Conservation (phyloP, 768 basidiomycete species). For the Ephemerocybe angulata region DNA sequence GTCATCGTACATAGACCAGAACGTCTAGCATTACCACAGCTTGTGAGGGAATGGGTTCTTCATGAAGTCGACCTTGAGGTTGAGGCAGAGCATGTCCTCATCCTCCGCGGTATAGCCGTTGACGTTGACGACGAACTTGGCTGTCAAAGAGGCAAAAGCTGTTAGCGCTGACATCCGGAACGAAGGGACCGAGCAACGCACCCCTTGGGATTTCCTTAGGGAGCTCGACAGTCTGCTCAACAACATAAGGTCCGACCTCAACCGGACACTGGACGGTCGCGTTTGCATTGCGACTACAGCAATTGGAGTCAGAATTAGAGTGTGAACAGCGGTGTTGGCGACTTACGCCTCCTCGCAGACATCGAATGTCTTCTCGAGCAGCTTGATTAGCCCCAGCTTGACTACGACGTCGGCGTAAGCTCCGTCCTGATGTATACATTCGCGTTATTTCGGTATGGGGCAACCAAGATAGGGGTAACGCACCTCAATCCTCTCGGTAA, state of each 20-base stretch:
- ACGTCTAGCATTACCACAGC: conserved; percentile 2
- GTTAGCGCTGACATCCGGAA: not conserved
- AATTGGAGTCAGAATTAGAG: conserved; percentile 4
- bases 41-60: conserved; percentile 33
- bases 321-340: not conserved
- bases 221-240: conserved; percentile 78
- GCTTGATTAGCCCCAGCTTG: conserved; percentile 89
- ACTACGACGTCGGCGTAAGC: conserved; percentile 87
- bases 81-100: conserved; percentile 73
- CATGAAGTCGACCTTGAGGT: conserved; percentile 78
- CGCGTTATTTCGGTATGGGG: conserved; percentile 4
- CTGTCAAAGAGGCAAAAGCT: conserved; percentile 36
- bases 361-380: conserved; percentile 82
- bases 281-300: conserved; percentile 69
- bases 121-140: conserved; percentile 77
- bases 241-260: conserved; percentile 60
- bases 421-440: conserved; percentile 65
- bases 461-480: conserved; percentile 9
- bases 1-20: not conserved
- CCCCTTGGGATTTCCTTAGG: conserved; percentile 91
- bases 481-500: conserved; percentile 63
- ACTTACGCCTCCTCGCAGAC: conserved; percentile 93
- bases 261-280: conserved; percentile 84
- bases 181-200: conserved; percentile 21
- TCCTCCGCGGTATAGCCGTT: conserved; percentile 69